phyloP scores from a whole-genome alignment of 2,329 filamentous ascomycete genomes.

The Dendryphion nanum region DNA sequence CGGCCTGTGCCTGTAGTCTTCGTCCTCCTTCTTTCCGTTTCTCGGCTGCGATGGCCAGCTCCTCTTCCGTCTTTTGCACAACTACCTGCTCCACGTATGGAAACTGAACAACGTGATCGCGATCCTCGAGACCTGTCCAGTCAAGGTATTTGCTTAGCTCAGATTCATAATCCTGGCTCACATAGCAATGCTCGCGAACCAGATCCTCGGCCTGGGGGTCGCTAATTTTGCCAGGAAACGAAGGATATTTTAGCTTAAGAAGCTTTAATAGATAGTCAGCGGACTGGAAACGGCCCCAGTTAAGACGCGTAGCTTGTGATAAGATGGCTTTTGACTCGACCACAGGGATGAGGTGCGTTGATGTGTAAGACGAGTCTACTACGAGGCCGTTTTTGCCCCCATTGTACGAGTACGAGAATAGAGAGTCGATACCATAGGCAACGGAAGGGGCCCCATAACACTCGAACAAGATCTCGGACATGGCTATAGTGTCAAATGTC shows the following conservation, averaged over 20 bases:
- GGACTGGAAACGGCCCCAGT: conserved; percentile 90
- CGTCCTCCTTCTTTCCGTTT: conserved; percentile 92
- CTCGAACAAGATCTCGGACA: conserved; percentile 97
- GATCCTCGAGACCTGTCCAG: conserved; percentile 87
- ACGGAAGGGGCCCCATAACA: conserved; percentile 89
- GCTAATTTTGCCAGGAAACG: conserved; percentile 82
- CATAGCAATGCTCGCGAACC: conserved; percentile 83
- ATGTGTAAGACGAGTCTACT: conserved; percentile 86
- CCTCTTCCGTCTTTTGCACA: conserved; percentile 89
- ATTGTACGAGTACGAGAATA: conserved; percentile 95
- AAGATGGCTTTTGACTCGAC: conserved; percentile 82
- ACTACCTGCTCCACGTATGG: conserved; percentile 90
- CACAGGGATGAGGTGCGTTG: conserved; percentile 93
- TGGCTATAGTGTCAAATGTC: conserved; percentile 57
- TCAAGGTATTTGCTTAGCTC: conserved; percentile 79
- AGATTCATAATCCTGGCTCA: conserved; percentile 77
- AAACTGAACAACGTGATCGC: conserved; percentile 86
- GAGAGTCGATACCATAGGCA: conserved; percentile 90
- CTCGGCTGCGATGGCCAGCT: conserved; percentile 85
- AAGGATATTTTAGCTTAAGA: conserved; percentile 85
- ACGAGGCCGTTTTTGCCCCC: conserved; percentile 83
- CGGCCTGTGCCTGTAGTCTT: conserved; percentile 89
- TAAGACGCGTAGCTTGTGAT: conserved; percentile 80
- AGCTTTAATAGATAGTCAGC: conserved; percentile 91
- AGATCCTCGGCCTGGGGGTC: conserved; percentile 84